These are phyloP conservation scores for Mucor circinelloides DNA, from an alignment of 371 early-diverging fungal genomes.

Conservation along the genomic window DNA sequence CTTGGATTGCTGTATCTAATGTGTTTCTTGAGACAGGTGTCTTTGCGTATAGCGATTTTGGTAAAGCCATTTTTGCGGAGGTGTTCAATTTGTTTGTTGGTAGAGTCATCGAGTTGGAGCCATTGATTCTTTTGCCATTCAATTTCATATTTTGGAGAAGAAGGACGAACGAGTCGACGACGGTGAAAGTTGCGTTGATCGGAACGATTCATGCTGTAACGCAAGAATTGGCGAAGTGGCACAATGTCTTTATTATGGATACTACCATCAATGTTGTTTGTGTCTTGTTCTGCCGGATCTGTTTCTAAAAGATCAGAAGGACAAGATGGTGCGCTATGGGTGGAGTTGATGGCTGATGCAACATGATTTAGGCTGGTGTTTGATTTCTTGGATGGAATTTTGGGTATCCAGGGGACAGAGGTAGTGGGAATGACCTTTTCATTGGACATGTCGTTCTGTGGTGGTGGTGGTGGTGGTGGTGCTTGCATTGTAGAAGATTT, in stretches of 20 bases:
- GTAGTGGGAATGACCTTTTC: neutral
- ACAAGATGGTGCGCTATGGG: neutral
- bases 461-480: neutral
- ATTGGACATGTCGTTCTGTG: neutral
- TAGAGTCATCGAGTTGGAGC: conserved; percentile 13
- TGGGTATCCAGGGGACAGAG: neutral
- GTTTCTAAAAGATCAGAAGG: neutral
- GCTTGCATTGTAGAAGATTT: neutral
- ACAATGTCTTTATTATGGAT: conserved; percentile 14
- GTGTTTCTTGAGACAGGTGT: conserved; percentile 11
- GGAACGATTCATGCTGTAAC: conserved; percentile 18
- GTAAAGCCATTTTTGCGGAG: conserved; percentile 15
- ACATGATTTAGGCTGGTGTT: neutral
- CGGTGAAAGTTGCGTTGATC: conserved; percentile 14
- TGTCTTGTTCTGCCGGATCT: neutral
- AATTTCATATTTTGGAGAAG: conserved; percentile 18
- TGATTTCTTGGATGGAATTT: neutral
- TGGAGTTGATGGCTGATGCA: neutral
- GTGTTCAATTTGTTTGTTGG: conserved; percentile 19
- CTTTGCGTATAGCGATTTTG: conserved; percentile 16
- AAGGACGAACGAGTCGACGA: conserved; percentile 10
- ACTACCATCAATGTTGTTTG: neutral
- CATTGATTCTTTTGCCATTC: conserved; percentile 29
- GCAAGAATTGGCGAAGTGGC: conserved; percentile 19
- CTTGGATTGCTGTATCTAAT: conserved; percentile 14